Evolutionary conservation across 1,284 basidiomycete genomes (phyloP).

Genomic region (Cystobasidium slooffiae): DNA sequence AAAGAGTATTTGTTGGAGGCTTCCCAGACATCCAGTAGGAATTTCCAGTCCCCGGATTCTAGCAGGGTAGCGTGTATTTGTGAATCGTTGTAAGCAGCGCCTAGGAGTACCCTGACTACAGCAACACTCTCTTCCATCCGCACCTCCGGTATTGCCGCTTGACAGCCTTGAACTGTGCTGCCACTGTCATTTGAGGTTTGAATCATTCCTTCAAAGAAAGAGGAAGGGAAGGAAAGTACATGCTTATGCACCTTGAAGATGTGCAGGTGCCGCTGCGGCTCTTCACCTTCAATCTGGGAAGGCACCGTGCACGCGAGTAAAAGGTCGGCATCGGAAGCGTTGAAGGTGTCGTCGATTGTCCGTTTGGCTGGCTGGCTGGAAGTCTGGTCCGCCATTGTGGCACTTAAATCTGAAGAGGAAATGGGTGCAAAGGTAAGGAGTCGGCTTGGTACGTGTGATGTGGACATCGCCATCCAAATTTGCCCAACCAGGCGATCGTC

Average conservation of each 20-base stretch:
- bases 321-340: not conserved
- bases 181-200: not conserved
- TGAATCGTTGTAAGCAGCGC: not conserved
- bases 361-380: not conserved
- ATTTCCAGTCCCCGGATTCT: not conserved
- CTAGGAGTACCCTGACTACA: not conserved
- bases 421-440: not conserved
- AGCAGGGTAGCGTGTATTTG: not conserved
- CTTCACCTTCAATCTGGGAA: not conserved
- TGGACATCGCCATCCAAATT: too few species aligned
- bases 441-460: too few species aligned
- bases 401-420: not conserved
- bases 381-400: not conserved
- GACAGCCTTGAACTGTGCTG: not conserved
- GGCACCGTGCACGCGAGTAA: not conserved
- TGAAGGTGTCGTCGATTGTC: not conserved
- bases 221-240: not conserved
- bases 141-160: not conserved
- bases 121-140: not conserved
- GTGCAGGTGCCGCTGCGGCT: not conserved
- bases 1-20: not conserved
- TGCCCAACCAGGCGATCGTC: too few species aligned
- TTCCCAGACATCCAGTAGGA: not conserved
- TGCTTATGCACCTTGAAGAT: not conserved
- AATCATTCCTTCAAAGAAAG: constrained; percentile 1